Percentiles rank a stretch among this genome's conserved stretches.
Evolutionary conservation across 2,329 filamentous ascomycete species (phyloP).

Genomic region (Neofusicoccum umdonicola): DNA sequence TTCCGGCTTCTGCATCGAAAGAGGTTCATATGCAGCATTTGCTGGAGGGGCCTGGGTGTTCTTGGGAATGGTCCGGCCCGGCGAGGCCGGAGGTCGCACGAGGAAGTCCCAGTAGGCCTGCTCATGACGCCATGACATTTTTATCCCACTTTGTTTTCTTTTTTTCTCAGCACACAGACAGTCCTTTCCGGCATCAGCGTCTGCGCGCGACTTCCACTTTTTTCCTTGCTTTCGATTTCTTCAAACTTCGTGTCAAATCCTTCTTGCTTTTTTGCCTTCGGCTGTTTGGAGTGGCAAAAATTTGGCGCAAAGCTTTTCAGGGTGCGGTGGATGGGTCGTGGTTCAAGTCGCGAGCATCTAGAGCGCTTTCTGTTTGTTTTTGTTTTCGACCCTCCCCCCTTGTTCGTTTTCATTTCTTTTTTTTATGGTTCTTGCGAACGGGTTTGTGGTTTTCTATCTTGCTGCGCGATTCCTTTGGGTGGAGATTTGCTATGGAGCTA

Average conservation of each 20-base stretch:
- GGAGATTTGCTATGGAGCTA: slow-evolving; percentile 2
- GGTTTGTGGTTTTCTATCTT: not conserved
- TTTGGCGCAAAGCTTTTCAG: slow-evolving; percentile 4
- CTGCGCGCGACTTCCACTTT: not conserved
- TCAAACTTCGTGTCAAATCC: slow-evolving; percentile 5
- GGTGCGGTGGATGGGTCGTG: slow-evolving; percentile 8
- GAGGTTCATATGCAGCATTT: slow-evolving; percentile 1
- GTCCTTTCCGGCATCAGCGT: slow-evolving; percentile 7
- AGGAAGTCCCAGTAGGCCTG: not conserved
- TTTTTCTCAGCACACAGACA: not conserved
- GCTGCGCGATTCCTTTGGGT: not conserved
- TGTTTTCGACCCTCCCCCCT: not conserved
- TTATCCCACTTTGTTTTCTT: not conserved
- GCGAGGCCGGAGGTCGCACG: slow-evolving; percentile 6
- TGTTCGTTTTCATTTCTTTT: not conserved
- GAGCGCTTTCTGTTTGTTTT: not conserved
- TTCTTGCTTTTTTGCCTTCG: not conserved
- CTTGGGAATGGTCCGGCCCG: slow-evolving; percentile 6
- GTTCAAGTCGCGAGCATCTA: slow-evolving; percentile 7
- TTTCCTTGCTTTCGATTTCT: not conserved
- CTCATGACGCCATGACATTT: slow-evolving; percentile 16
- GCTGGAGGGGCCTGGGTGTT: slow-evolving; percentile 11
- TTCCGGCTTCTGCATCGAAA: slow-evolving; percentile 11
- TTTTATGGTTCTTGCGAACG: not conserved
- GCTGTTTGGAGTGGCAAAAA: slow-evolving; percentile 10